Base-by-base conservation (phyloP, 345 rosid species). In the Moringa oleifera region DNA sequence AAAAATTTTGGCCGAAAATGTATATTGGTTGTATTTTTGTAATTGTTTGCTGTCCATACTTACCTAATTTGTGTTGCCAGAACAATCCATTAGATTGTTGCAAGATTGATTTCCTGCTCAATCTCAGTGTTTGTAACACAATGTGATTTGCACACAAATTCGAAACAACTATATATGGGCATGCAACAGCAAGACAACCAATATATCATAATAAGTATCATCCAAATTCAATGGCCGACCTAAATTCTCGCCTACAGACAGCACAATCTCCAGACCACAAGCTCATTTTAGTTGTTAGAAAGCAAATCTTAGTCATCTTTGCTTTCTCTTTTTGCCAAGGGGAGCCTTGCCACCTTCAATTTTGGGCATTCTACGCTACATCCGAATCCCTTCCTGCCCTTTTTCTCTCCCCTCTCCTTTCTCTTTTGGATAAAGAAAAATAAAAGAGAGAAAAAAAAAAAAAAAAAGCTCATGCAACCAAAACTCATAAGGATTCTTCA, bases 311-410 rank as follows among this genome's bases (percentile, higher is more conserved):
- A 63, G 53, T 46, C 67, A 59, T 33, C 55, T 51, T 73, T 64
- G 62, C 24, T 33, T 73, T 45, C 33, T 53, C 65, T n/a, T n/a
- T n/a, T n/a, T n/a, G n/a, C n/a, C n/a, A n/a, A n/a, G 50, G 58
- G 55, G 61, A 57, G 65, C 54, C 63, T 59, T 73, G 65, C 8
- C 33, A 28, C 33, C n/a, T 58, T 66, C 80, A 66, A 75, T n/a
- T n/a, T n/a, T n/a, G n/a, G n/a, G n/a, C 11, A 4, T 33, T 11
- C 37, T 4, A 33, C 37, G 6, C 37, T 33, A 5, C 37, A 33
- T 33, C 37, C n/a, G n/a, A n/a, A n/a, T n/a, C n/a, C 37, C 5
- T 81, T 81, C 77, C 60, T 68, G 78, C 72, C 63, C 59, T 65
- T 69, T 61, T 58, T 51, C 52, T 53, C 60, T 55, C 49, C 62